Percentiles rank a stretch among this genome's conserved stretches.
phyloP scores from a whole-genome alignment of 306 rosid genomes.

The Rosa lucieae region DNA sequence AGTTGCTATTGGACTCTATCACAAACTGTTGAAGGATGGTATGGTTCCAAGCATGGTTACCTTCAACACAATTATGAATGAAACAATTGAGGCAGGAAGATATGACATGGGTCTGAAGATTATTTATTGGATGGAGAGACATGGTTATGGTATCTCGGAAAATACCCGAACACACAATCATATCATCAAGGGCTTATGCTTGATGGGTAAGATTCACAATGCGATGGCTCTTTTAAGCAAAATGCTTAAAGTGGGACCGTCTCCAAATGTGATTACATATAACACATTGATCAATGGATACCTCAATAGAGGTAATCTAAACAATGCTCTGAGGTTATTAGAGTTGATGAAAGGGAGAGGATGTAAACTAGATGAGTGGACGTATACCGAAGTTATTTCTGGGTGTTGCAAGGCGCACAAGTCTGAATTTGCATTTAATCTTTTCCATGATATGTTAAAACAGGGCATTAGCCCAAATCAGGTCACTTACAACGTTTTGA shows the following conservation, averaged over 20 bases:
- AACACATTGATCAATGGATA: conserved; percentile 38
- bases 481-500: conserved; percentile 40
- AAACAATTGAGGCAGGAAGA: conserved; percentile 34
- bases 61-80: conserved; percentile 41
- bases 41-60: conserved; percentile 38
- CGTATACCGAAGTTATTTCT: conserved; percentile 36
- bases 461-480: conserved; percentile 34
- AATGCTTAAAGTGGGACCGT: conserved; percentile 42
- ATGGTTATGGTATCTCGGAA: conserved; percentile 15
- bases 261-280: conserved; percentile 37
- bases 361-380: conserved; percentile 42
- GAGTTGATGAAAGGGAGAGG: conserved; percentile 44
- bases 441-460: conserved; percentile 41
- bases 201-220: conserved; percentile 27
- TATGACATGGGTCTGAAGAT: conserved; percentile 26
- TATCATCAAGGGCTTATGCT: conserved; percentile 39
- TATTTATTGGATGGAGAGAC: conserved; percentile 42
- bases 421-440: conserved; percentile 23
- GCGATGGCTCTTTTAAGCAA: conserved; percentile 42
- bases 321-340: conserved; percentile 38
- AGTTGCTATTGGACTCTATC: conserved; percentile 43
- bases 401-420: conserved; percentile 35
- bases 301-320: conserved; percentile 26
- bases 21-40: conserved; percentile 40
- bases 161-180: conserved; percentile 39